Conservation (phyloP, 192 early-diverging fungal species). For the Allomyces macrogynus region DNA sequence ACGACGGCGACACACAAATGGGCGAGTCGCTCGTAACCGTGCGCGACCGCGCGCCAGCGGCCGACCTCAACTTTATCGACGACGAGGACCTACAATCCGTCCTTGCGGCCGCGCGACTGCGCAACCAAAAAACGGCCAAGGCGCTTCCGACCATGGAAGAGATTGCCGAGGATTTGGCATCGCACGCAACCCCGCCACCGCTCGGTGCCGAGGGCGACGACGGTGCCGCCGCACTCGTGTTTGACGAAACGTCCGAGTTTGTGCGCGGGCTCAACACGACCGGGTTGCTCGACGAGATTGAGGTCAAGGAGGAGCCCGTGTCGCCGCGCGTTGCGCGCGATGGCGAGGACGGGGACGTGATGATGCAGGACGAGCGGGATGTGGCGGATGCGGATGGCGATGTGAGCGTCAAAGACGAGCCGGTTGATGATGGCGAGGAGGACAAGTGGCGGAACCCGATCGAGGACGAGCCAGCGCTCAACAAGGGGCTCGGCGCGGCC, state of each 20-base stretch:
- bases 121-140: constrained; percentile 22
- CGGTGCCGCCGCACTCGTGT: neutral
- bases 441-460: neutral
- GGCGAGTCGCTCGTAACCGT: constrained; percentile 11
- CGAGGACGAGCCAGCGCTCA: constrained; percentile 59
- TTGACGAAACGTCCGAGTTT: constrained; percentile 63
- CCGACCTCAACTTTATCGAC: constrained; percentile 67
- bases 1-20: constrained; percentile 7
- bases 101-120: constrained; percentile 47
- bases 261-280: constrained; percentile 36
- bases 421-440: neutral
- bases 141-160: constrained; percentile 31
- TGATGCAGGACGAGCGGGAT: constrained; percentile 10
- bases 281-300: constrained; percentile 8
- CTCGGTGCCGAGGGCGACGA: neutral
- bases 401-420: constrained; percentile 8
- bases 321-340: constrained; percentile 9
- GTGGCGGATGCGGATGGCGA: neutral
- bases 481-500: constrained; percentile 59
- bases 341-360: constrained; percentile 8
- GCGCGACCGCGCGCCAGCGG: neutral
- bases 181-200: too few relatives aligned
- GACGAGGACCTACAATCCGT: constrained; percentile 84
- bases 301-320: neutral
- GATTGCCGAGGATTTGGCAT: constrained; percentile 22